Percentiles rank a stretch among this genome's conserved stretches.
These are phyloP conservation scores for Fusarium globosum DNA, from an alignment of 2,329 filamentous ascomycete genomes.

Conservation along the genomic window DNA sequence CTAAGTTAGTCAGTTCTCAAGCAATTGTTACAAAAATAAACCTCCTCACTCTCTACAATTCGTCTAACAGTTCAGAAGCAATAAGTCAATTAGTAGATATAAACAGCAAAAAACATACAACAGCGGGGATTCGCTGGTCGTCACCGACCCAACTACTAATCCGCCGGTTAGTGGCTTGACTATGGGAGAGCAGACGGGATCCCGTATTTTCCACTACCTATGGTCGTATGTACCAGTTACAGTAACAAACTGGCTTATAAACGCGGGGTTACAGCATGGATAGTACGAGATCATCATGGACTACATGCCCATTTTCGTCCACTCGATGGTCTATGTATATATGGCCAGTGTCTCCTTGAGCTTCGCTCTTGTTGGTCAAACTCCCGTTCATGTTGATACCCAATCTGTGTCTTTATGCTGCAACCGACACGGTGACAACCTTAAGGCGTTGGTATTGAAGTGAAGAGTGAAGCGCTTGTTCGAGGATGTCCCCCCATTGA, in stretches of 20 bases:
- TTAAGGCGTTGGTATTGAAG: neutral
- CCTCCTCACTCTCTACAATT: neutral
- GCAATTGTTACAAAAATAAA: neutral
- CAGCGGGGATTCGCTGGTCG: slow-evolving; percentile 26
- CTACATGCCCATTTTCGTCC: neutral
- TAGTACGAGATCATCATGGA: neutral
- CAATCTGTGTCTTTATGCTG: neutral
- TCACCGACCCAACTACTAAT: slow-evolving; percentile 29
- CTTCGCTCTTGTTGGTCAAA: neutral
- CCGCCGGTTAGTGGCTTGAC: slow-evolving; percentile 23
- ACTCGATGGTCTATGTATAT: neutral
- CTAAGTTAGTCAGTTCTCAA: neutral
- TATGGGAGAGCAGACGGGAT: slow-evolving; percentile 26
- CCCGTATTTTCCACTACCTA: slow-evolving; percentile 25
- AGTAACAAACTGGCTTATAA: rapidly evolving
- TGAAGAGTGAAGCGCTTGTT: neutral
- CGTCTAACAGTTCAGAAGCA: neutral
- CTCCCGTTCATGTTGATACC: neutral
- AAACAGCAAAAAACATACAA: slow-evolving; percentile 13
- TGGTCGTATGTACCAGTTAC: neutral
- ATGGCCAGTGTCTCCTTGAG: neutral
- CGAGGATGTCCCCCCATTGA: neutral
- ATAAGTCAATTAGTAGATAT: neutral
- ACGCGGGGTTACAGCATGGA: rapidly evolving
- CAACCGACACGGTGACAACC: neutral